Base-by-base conservation (phyloP, 2,329 filamentous ascomycete species). In the Amphichorda felina region DNA sequence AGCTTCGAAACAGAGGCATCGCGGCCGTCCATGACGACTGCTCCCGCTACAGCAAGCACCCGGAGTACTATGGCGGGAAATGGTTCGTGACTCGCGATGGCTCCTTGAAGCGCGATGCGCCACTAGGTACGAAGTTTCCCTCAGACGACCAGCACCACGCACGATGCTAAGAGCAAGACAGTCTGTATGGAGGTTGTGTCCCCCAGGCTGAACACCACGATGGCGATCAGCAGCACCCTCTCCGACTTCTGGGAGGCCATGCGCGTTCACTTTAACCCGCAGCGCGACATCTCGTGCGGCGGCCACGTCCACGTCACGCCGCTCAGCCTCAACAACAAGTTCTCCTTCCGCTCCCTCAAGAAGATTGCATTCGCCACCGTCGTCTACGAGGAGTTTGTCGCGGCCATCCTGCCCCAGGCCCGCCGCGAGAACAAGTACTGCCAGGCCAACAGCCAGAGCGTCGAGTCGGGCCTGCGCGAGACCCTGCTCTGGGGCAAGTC, bases 141-240 rank as follows among this genome's bases (percentile, higher is more conserved):
- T 26, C 10, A 30, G 15, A 4, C 6, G 11, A 28, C 26, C 10
- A 6, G 5, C 26, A 7, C 26, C 26, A 7, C 26, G 14, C 29
- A 17, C 14, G 8, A 30, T 16, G 16, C 29, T 27, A 33, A n/a
- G 14, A 26, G 16, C 7, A 7, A 13, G 18, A 24, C 25, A 59
- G 57, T 61, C 18, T 59, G 55, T 45, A 60, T 61, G 56, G 57
- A 61, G 38, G 57, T 59, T 33, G 57, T 61, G 22, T 61, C 57
- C 30, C 57, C 57, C 33, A 51, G 48, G 28, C 50, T 61, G 21
- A 49, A 58, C 45, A 58, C 56, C 13, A 55, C 47, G 22, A 49
- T 49, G 36, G 46, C 45, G 35, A 40, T 59, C 36, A 47, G 45
- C 33, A 43, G 38, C 35, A 55, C 52, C 44, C 49, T 61, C 39